A percentile compares a stretch with the other conserved stretches of the same genome.
phyloP scores from a whole-genome alignment of 768 basidiomycete genomes.

The Suillus brevipes region DNA sequence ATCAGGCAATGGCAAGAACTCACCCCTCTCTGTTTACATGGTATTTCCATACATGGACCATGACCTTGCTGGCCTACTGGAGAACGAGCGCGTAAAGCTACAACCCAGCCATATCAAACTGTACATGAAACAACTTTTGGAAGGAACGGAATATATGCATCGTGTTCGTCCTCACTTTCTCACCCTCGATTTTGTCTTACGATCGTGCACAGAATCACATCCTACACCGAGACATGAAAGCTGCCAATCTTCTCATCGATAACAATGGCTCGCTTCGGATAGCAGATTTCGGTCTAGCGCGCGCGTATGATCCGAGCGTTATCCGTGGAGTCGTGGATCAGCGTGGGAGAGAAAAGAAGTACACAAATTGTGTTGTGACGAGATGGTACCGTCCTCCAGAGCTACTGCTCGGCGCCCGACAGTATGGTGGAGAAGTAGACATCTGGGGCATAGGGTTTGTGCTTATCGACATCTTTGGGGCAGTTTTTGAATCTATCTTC shows the following conservation, averaged over 20 bases:
- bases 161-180: constrained; percentile 52
- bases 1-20: constrained; percentile 62
- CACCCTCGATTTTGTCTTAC: constrained; percentile 7
- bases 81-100: constrained; percentile 86
- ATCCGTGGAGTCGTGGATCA: constrained; percentile 40
- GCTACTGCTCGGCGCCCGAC: constrained; percentile 81
- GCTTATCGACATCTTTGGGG: constrained; percentile 41
- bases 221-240: constrained; percentile 98
- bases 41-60: constrained; percentile 99
- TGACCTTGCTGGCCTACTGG: constrained; percentile 91
- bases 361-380: constrained; percentile 95
- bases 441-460: constrained; percentile 96
- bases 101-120: constrained; percentile 87
- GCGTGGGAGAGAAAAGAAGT: constrained; percentile 61
- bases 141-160: constrained; percentile 96
- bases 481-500: constrained; percentile 1
- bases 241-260: constrained; percentile 93
- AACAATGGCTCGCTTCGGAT: constrained; percentile 83
- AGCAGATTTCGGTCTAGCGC: constrained; percentile 95
- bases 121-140: constrained; percentile 94
- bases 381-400: constrained; percentile 95
- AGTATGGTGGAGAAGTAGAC: constrained; percentile 93
- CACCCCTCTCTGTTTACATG: constrained; percentile 88
- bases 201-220: constrained; percentile 75
- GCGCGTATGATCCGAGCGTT: constrained; percentile 63